phyloP scores from a whole-genome alignment of 1,284 basidiomycete species.

The Crepidotus sp. region DNA sequence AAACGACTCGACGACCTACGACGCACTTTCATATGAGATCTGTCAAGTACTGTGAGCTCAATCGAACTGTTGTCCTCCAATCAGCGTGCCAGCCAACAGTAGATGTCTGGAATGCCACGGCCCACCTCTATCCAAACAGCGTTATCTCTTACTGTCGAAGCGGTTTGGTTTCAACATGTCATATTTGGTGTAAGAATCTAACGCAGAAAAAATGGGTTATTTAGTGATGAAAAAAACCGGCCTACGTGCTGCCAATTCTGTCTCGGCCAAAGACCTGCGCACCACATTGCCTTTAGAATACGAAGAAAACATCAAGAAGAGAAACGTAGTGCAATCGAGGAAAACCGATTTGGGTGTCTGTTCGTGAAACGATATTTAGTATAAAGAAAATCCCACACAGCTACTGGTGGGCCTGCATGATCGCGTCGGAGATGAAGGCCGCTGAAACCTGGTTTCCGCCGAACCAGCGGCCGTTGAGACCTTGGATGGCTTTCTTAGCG shows the following conservation, averaged over 20 bases:
- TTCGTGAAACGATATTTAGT: constrained; percentile 15
- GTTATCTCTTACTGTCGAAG: constrained; percentile 18
- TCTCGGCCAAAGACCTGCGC: constrained; percentile 28
- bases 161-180: constrained; percentile 20
- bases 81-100: constrained; percentile 18
- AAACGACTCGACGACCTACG: background rate
- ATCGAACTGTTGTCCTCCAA: constrained; percentile 10
- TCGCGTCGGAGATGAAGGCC: constrained; percentile 80
- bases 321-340: constrained; percentile 24
- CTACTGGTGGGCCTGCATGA: constrained; percentile 85
- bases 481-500: constrained; percentile 79
- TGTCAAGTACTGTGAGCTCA: background rate
- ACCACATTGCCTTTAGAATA: constrained; percentile 26
- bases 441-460: constrained; percentile 84
- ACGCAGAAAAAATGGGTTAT: constrained; percentile 26
- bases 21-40: background rate
- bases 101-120: constrained; percentile 8
- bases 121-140: background rate
- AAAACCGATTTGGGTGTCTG: constrained; percentile 22
- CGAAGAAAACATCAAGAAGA: constrained; percentile 15
- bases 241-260: constrained; percentile 21
- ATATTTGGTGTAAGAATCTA: constrained; percentile 28
- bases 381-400: background rate
- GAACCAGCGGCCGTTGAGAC: constrained; percentile 93
- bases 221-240: constrained; percentile 31